Evolutionary conservation across 768 basidiomycete species (phyloP).

Genomic region (Panellus pusillus): DNA sequence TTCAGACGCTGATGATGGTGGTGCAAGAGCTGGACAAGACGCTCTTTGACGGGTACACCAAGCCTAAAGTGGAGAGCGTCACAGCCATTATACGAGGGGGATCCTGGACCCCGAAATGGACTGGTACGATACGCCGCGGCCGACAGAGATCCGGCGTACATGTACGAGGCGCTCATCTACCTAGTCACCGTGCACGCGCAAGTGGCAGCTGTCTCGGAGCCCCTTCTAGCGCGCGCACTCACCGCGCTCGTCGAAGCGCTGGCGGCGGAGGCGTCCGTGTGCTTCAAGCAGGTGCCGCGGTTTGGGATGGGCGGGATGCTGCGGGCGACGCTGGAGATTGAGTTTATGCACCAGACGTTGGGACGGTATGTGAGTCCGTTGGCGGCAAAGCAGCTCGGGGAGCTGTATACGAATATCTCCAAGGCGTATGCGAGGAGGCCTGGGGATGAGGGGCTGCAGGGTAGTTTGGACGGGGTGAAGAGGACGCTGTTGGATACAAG

Average conservation of each 20-base stretch:
- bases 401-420: slow-evolving; percentile 93
- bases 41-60: slow-evolving; percentile 85
- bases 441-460: slow-evolving; percentile 84
- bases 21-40: slow-evolving; percentile 84
- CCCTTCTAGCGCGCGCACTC: slow-evolving; percentile 80
- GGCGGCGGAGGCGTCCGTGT: slow-evolving; percentile 77
- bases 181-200: slow-evolving; percentile 93
- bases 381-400: slow-evolving; percentile 83
- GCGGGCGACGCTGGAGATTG: slow-evolving; percentile 95
- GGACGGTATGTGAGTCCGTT: slow-evolving; percentile 80
- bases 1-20: slow-evolving; percentile 72
- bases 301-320: slow-evolving; percentile 99
- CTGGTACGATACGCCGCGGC: slow-evolving; percentile 93
- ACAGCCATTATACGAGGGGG: slow-evolving; percentile 70
- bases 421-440: slow-evolving; percentile 85
- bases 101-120: slow-evolving; percentile 82
- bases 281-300: slow-evolving; percentile 84
- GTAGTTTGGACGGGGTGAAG: slow-evolving; percentile 87
- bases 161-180: slow-evolving; percentile 85
- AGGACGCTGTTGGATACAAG: slow-evolving; percentile 86
- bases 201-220: slow-evolving; percentile 76
- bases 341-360: slow-evolving; percentile 97
- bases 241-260: slow-evolving; percentile 80
- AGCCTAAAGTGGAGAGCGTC: slow-evolving; percentile 73
- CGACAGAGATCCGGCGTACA: slow-evolving; percentile 91